A percentile compares a stretch with the other conserved stretches of the same genome.
These are phyloP conservation scores for Saraca asoca DNA, from an alignment of 331 rosid species.

Conservation along the genomic window DNA sequence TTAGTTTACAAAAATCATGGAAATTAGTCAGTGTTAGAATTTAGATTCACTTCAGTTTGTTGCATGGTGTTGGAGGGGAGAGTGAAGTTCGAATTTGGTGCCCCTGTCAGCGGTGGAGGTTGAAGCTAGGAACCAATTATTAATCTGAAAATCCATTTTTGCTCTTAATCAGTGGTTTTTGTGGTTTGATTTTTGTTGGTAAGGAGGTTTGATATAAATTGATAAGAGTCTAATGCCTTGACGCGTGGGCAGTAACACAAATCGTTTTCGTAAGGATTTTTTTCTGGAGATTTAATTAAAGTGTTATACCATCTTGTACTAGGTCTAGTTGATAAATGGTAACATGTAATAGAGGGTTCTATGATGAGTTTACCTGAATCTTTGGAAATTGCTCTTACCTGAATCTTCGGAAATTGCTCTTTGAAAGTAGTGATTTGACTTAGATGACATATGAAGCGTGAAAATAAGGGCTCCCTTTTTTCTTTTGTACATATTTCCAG, in stretches of 20 bases:
- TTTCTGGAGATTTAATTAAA: neutral
- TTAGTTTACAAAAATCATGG: neutral
- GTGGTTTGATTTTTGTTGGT: constrained; percentile 4
- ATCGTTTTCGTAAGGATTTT: neutral
- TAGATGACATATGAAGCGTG: constrained; percentile 3
- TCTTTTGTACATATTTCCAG: neutral
- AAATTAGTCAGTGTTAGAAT: constrained; percentile 12
- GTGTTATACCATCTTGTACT: neutral
- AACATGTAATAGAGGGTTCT: neutral
- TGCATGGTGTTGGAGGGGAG: neutral
- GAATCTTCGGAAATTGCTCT: neutral
- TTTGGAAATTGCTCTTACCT: neutral
- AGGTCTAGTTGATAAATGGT: neutral
- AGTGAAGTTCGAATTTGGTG: neutral
- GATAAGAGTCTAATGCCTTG: constrained; percentile 1
- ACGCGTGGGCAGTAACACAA: neutral
- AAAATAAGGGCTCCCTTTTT: neutral
- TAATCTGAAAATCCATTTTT: neutral
- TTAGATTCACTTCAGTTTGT: constrained; percentile 13
- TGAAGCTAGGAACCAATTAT: constrained; percentile 13
- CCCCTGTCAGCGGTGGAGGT: constrained; percentile 1
- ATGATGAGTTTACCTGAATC: too few relatives aligned
- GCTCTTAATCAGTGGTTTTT: neutral
- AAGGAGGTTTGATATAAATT: constrained; percentile 18
- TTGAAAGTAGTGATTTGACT: constrained; percentile 11